phyloP scores from a whole-genome alignment of 2,329 filamentous ascomycete genomes.

The Ophiostoma himal-ulmi region DNA sequence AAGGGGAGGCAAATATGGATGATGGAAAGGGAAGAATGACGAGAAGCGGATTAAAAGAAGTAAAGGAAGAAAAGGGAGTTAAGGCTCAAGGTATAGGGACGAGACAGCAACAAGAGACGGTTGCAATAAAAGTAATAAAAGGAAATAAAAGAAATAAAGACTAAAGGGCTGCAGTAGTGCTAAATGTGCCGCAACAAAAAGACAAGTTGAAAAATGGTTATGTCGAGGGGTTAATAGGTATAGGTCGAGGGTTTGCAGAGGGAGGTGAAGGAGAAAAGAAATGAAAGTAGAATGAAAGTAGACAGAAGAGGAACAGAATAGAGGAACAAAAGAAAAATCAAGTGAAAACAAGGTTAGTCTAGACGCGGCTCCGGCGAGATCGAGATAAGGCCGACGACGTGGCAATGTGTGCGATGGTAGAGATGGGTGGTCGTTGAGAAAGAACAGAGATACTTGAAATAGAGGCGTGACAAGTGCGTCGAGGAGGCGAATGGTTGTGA shows the following conservation, averaged over 20 bases:
- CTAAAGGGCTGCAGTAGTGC: slow-evolving; percentile 18
- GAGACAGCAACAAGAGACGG: neutral
- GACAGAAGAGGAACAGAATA: neutral
- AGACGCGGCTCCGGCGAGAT: neutral
- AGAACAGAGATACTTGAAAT: neutral
- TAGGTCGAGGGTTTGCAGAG: neutral
- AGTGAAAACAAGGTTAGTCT: neutral
- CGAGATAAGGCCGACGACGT: slow-evolving; percentile 1
- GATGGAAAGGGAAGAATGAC: neutral
- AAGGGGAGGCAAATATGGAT: neutral
- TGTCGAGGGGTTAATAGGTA: neutral
- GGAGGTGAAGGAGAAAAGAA: neutral
- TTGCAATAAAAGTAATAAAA: slow-evolving; percentile 8
- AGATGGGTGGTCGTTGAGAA: neutral
- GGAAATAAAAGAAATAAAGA: slow-evolving; percentile 1
- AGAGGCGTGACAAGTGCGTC: neutral
- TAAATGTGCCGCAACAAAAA: slow-evolving; percentile 9
- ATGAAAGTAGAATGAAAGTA: neutral
- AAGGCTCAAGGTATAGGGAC: neutral
- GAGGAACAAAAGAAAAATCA: neutral
- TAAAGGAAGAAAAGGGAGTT: neutral
- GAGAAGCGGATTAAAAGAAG: neutral
- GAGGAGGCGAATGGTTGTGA: neutral
- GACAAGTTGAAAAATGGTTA: slow-evolving; percentile 12
- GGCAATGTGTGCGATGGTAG: neutral